These are phyloP conservation scores for Starmerella scarabaei DNA, from an alignment of 805 yeast genomes.

Conservation along the genomic window DNA sequence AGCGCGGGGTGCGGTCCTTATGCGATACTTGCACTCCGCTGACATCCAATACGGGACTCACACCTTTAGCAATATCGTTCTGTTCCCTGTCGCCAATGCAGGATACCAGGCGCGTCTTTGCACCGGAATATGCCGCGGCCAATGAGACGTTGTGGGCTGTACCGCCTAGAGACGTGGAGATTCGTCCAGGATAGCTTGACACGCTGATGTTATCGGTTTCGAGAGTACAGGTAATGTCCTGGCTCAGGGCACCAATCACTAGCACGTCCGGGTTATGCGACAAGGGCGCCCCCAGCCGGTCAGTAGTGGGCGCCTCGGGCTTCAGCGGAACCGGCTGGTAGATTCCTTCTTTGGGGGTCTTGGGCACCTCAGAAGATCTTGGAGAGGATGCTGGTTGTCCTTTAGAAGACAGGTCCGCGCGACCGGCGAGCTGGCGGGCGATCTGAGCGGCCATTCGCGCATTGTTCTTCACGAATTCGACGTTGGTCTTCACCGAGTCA, in stretches of 20 bases:
- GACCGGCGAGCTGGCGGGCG: conserved; percentile 38
- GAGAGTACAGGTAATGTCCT: conserved; percentile 53
- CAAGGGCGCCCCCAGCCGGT: conserved; percentile 3
- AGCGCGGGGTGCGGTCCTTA: conserved; percentile 47
- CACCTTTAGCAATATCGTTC: conserved; percentile 16
- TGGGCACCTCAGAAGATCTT: neutral
- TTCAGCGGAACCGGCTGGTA: conserved; percentile 7
- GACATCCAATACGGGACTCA: conserved; percentile 22
- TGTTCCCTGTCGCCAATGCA: conserved; percentile 23
- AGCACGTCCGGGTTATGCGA: conserved; percentile 23
- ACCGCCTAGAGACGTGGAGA: conserved; percentile 56
- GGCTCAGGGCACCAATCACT: conserved; percentile 64
- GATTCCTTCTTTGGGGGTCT: neutral
- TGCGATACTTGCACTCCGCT: conserved; percentile 32
- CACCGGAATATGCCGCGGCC: conserved; percentile 37
- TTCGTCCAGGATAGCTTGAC: conserved; percentile 61
- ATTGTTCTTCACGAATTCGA: conserved; percentile 65
- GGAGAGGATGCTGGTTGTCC: no score
- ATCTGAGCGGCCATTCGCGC: conserved; percentile 56
- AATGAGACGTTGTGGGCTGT: conserved; percentile 68
- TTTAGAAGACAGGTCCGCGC: neutral
- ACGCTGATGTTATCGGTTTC: conserved; percentile 25
- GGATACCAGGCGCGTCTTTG: conserved; percentile 16
- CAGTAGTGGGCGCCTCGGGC: conserved; percentile 2
- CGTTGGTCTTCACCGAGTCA: conserved; percentile 52